Evolutionary conservation across 441 rosid genomes (phyloP).

Genomic region (Manihot esculenta): DNA sequence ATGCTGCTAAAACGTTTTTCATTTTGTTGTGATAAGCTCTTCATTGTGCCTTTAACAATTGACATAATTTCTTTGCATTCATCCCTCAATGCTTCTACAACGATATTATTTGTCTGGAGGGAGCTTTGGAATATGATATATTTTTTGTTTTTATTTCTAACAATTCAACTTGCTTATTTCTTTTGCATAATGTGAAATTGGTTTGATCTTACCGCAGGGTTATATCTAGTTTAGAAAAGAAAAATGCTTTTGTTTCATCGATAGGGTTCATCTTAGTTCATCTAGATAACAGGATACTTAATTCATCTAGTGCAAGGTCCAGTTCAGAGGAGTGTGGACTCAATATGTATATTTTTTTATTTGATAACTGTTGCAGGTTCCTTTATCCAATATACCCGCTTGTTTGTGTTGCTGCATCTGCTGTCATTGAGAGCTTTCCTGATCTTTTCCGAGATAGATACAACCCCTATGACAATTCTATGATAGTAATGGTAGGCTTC

Average conservation of each 20-base stretch:
- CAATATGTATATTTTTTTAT: background rate
- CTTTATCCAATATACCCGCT: constrained; percentile 92
- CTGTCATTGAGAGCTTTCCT: constrained; percentile 94
- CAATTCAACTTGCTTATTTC: background rate
- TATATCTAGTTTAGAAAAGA: too few species aligned
- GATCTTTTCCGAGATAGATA: constrained; percentile 69
- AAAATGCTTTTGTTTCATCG: too few species aligned
- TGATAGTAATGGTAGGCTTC: constrained; percentile 49
- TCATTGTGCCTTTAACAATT: background rate
- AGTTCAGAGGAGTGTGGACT: background rate
- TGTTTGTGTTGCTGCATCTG: constrained; percentile 92
- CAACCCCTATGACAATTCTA: constrained; percentile 47
- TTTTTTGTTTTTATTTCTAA: background rate
- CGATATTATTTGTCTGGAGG: background rate
- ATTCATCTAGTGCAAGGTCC: background rate
- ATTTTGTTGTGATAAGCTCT: background rate
- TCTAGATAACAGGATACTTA: background rate
- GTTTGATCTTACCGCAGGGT: background rate
- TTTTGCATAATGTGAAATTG: background rate
- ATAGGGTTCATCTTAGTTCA: background rate
- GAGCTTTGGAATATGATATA: background rate
- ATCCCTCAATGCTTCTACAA: too few species aligned
- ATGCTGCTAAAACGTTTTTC: background rate
- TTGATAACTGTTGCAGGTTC: constrained; percentile 52
- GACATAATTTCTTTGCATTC: too few species aligned